Evolutionary conservation across 352 stramenopile species (phyloP), one percentile per base, ranked within the genome.

Genomic region (Phytopythium montanum): DNA sequence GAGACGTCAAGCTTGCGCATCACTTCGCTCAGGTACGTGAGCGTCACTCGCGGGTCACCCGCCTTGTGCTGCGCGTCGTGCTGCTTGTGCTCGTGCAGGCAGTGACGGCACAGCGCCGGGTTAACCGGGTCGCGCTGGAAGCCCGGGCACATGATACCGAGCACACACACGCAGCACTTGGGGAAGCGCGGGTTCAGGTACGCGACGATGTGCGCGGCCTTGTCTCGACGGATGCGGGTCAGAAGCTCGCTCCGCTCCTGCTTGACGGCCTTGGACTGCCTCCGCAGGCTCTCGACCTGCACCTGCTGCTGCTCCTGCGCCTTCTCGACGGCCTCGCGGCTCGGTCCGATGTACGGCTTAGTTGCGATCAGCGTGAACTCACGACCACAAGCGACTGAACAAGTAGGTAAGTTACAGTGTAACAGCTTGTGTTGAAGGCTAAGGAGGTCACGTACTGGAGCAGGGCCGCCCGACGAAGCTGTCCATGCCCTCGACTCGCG

Each of bases 301-400:
- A 79, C 66, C 0, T 56, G 42, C 19, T 87, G 66, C 36, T 84
- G 67, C 19, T 76, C 59, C 23, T 73, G 69, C 13, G 62, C 64
- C 13, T 67, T 69, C 33, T 83, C 81, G 3, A 92, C 50, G 38
- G 91, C 85, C 21, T 96, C 74, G 62, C 85, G 64, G 12, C 66
- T 81, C 5, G 90, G 87, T 2, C 92, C 94, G n/a, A 97, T 85
- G 68, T 98, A 98, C 9, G 94, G 90, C 62, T 96, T 96, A 0
- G 94, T 98, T 2, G 88, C 90, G 14, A 98, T 80, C 25, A 98
- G 53, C 0, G 92, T 98, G 53, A 95, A 98, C 64, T 98, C 92
- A 5, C 90, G 86, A 26, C 91, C 94, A 67, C 84, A 95, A 7
- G 94, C 89, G 62, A 97, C 86, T 94, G 44, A 34, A 39, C 33